Percentiles rank a stretch among this genome's conserved stretches.
Conservation (phyloP, 2,329 filamentous ascomycete species). For the Aureobasidium leucospermi region DNA sequence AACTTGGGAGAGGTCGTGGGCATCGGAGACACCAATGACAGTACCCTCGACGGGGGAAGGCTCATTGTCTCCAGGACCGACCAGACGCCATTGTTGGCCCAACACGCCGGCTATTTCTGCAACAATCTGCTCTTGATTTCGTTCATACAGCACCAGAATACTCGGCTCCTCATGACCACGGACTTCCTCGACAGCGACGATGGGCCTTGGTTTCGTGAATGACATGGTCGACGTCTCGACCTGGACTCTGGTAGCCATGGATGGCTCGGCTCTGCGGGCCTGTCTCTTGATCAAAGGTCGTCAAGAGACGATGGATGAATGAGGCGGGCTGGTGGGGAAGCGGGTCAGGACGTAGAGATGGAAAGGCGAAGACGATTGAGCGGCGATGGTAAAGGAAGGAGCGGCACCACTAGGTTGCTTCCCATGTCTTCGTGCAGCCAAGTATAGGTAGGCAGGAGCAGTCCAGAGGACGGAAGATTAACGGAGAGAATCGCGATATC, state of each 20-base stretch:
- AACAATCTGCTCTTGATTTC: conserved; percentile 66
- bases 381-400: background rate
- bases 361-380: background rate
- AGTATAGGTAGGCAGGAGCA: background rate
- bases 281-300: background rate
- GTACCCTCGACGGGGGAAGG: conserved; percentile 50
- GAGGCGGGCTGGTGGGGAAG: too few species aligned
- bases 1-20: conserved; percentile 51
- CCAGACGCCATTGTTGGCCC: conserved; percentile 62
- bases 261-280: background rate
- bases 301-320: background rate
- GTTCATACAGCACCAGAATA: conserved; percentile 56
- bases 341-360: background rate
- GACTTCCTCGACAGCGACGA: conserved; percentile 25
- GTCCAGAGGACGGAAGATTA: conserved; percentile 10
- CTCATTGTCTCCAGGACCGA: conserved; percentile 48
- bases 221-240: conserved; percentile 14
- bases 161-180: conserved; percentile 30
- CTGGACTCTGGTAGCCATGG: conserved; percentile 17
- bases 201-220: conserved; percentile 12
- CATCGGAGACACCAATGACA: conserved; percentile 60
- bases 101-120: conserved; percentile 70
- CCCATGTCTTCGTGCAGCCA: conserved; percentile 3
- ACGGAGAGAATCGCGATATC: conserved; percentile 9
- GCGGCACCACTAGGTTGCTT: background rate